These are phyloP conservation scores for Eutrema heterophyllum DNA, from an alignment of 345 rosid species.

Conservation along the genomic window DNA sequence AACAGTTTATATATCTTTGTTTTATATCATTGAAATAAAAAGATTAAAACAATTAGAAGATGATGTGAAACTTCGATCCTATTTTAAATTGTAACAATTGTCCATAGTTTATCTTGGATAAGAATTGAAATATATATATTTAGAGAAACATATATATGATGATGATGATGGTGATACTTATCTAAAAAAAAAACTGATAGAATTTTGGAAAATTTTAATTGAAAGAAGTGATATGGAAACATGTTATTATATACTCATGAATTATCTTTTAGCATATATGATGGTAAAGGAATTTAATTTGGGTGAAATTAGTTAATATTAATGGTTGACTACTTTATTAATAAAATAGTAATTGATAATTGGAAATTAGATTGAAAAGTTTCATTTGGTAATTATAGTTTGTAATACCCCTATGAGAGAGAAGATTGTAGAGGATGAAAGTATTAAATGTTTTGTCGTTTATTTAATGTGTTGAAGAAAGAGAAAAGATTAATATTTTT, in stretches of 20 bases:
- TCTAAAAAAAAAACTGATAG: neutral
- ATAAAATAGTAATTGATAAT: no score
- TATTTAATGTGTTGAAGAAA: no score
- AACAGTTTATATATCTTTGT: neutral
- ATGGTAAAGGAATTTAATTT: no score
- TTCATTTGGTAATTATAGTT: no score
- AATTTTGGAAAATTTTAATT: neutral
- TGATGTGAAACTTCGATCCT: neutral
- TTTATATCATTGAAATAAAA: neutral
- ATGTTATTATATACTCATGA: neutral
- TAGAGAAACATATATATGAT: neutral
- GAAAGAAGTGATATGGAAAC: neutral
- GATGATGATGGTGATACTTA: neutral
- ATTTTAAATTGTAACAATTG: neutral
- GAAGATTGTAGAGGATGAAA: no score
- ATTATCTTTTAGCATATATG: no score
- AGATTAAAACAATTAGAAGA: neutral
- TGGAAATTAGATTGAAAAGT: no score
- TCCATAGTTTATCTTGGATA: neutral
- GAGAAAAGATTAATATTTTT: no score
- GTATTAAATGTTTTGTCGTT: no score
- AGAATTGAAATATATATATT: neutral
- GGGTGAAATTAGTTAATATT: no score
- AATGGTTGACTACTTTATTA: no score
- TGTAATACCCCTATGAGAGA: no score